Evolutionary conservation across 495 filamentous ascomycete species (phyloP), one percentile per base, ranked within the genome.

Genomic region (Geoglossum glabrum): DNA sequence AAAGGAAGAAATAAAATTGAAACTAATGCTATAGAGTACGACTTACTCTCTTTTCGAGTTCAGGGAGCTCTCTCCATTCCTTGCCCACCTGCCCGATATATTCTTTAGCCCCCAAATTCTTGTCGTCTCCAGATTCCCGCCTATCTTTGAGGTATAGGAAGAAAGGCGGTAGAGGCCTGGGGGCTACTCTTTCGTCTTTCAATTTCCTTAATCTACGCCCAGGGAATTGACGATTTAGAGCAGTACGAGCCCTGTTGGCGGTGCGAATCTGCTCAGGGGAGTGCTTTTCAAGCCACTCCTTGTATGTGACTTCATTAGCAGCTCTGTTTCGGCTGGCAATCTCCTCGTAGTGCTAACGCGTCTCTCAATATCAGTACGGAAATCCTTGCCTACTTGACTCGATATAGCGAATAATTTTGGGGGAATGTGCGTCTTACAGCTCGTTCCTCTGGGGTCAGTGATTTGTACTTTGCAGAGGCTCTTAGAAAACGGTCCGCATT

Each of bases 211-310:
- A 28, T 9, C 4, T 52, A 31, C 61, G 11, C 25, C 60, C 31
- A 40, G 54, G 9, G 55, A 57, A 8, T 4, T 69, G 54, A 28
- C 66, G 67, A 1, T 64, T 67, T 11, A 90, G 73, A 1, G 19
- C 15, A 0, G 19, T 55, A 43, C 87, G 83, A 21, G 86, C 86
- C 0, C 5, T 50, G 67, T 87, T 90, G 57, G 86, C 85, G 1
- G 70, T 60, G 40, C 68, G 62, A 55, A 89, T 85, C 60, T 80
- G 66, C 4, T 69, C 60, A 1, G 76, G 74, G 6, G 80, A 74
- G 63, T 84, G 68, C 5, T 66, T 69, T 30, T 76, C 65, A 30
- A 90, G 62, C 82, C 82, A 93, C 28, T 72, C 61, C 31, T 73
- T 71, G 61, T 76, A 75, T 0, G 67, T 65, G 21, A 72, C 71